Conservation (phyloP, 208 protist genomes). For the Crithidia brevicula region DNA sequence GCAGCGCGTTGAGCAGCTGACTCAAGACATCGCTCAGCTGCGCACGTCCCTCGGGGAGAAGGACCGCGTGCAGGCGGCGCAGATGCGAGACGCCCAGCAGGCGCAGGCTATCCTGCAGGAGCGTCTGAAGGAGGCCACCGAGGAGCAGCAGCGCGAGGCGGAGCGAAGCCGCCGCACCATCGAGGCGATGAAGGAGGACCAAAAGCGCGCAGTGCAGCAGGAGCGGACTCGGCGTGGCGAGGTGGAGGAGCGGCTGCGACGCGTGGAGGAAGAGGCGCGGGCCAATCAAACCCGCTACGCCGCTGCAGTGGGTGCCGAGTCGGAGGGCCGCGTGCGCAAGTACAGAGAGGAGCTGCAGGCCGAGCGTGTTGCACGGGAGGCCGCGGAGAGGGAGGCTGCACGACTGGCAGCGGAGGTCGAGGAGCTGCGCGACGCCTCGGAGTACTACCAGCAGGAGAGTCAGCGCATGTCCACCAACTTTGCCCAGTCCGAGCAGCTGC, state of each 20-base stretch:
- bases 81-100: constrained; percentile 45
- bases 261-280: constrained; percentile 16
- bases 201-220: constrained; percentile 25
- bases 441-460: constrained; percentile 38
- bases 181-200: constrained; percentile 38
- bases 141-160: constrained; percentile 37
- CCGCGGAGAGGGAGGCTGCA: constrained; percentile 21
- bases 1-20: constrained; percentile 23
- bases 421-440: constrained; percentile 25
- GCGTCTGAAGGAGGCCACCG: constrained; percentile 32
- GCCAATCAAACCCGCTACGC: constrained; percentile 16
- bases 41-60: constrained; percentile 34
- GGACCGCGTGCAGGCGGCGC: constrained; percentile 31
- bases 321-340: constrained; percentile 36
- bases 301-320: constrained; percentile 18
- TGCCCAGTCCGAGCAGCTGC: constrained; percentile 35
- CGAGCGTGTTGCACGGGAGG: constrained; percentile 28
- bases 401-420: constrained; percentile 30
- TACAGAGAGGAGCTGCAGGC: constrained; percentile 36
- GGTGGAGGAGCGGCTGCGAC: constrained; percentile 33
- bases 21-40: constrained; percentile 38
- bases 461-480: constrained; percentile 21
- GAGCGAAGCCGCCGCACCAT: constrained; percentile 27
- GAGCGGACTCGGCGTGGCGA: constrained; percentile 32
- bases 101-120: constrained; percentile 38